These are phyloP conservation scores for Candida parachauliodes DNA, from an alignment of 805 yeast species.

Conservation along the genomic window DNA sequence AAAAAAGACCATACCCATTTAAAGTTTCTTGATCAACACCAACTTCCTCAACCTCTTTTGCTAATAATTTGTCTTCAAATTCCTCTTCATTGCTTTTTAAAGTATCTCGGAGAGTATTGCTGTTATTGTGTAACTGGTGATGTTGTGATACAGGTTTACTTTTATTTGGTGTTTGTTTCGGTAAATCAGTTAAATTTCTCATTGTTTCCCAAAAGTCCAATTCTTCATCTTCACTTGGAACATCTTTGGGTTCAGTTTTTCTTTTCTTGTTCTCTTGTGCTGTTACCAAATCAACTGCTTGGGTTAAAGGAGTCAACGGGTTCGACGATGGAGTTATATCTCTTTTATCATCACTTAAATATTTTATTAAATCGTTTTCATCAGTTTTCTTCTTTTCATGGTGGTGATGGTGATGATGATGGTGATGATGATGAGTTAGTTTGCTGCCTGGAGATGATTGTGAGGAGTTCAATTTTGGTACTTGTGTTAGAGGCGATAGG, in stretches of 20 bases:
- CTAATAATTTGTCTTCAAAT: conserved; percentile 17
- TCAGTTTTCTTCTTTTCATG: conserved; percentile 1
- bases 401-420: conserved; percentile 25
- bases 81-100: conserved; percentile 10
- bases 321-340: conserved; percentile 10
- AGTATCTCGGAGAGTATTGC: conserved; percentile 12
- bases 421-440: conserved; percentile 24
- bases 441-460: conserved; percentile 35
- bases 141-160: conserved; percentile 49
- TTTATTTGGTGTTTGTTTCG: conserved; percentile 12
- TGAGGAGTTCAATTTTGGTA: conserved; percentile 65
- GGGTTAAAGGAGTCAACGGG: conserved; percentile 37
- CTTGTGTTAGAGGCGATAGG: conserved; percentile 65
- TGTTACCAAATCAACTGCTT: conserved; percentile 38
- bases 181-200: conserved; percentile 46
- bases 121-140: conserved; percentile 39
- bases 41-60: conserved; percentile 9
- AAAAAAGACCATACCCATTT: conserved; percentile 36
- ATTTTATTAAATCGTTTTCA: conserved; percentile 42
- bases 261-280: conserved; percentile 23
- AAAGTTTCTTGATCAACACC: conserved; percentile 34
- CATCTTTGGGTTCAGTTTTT: conserved; percentile 6
- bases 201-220: conserved; percentile 70
- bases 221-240: conserved; percentile 49
- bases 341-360: conserved; percentile 33